Percentiles rank a stretch among this genome's conserved stretches.
phyloP scores from a whole-genome alignment of 1,284 basidiomycete species.

The Pascua sp. region DNA sequence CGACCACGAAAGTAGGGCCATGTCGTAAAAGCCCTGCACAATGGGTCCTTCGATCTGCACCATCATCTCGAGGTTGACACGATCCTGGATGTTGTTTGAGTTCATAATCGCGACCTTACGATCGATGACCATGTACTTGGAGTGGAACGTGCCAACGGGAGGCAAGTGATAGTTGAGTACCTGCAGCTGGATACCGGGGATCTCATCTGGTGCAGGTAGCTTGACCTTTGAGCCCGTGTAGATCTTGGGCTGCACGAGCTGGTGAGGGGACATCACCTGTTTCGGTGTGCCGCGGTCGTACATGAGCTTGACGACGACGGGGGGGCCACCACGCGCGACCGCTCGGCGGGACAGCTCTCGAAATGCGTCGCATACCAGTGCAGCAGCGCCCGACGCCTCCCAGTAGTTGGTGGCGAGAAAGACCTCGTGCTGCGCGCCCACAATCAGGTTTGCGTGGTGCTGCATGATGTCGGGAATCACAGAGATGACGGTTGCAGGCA shows the following conservation, averaged over 20 bases:
- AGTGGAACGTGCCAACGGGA: constrained; percentile 57
- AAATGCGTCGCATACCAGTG: constrained; percentile 24
- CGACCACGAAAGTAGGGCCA: constrained; percentile 63
- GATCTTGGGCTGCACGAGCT: constrained; percentile 10
- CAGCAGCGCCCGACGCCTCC: constrained; percentile 26
- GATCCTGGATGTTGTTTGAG: constrained; percentile 62
- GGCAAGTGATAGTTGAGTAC: constrained; percentile 39
- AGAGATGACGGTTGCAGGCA: constrained; percentile 30
- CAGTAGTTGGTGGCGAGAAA: constrained; percentile 36
- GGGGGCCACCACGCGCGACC: constrained; percentile 9
- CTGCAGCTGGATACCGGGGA: constrained; percentile 17
- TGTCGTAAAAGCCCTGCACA: constrained; percentile 68
- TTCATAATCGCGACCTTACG: constrained; percentile 59
- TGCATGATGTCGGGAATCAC: constrained; percentile 35
- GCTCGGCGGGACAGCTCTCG: constrained; percentile 30
- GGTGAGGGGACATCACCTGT: constrained; percentile 19
- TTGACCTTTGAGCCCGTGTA: constrained; percentile 8
- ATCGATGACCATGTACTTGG: constrained; percentile 69
- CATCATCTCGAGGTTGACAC: constrained; percentile 60
- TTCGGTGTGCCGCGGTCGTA: constrained; percentile 31
- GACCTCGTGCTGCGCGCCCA: constrained; percentile 27
- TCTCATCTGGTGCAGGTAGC: constrained; percentile 16
- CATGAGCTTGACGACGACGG: constrained; percentile 5
- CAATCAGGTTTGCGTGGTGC: constrained; percentile 32
- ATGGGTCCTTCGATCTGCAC: constrained; percentile 63